phyloP scores from a whole-genome alignment of 2,329 filamentous ascomycete genomes.

The Aureobasidium namibiae region DNA sequence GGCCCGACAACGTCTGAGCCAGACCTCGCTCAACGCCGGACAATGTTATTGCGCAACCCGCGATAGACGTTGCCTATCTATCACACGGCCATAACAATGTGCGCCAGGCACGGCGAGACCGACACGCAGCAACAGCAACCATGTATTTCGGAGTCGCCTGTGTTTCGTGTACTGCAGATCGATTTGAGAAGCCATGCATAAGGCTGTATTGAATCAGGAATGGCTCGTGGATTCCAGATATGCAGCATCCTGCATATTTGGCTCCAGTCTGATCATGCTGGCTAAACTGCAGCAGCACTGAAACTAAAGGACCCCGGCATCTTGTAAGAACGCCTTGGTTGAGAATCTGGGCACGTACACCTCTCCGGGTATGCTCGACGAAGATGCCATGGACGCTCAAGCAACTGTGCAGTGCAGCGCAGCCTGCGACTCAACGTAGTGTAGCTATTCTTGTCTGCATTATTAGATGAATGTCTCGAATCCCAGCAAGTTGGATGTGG shows the following conservation, averaged over 20 bases:
- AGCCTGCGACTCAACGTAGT: slow-evolving; percentile 2
- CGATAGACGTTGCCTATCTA: background rate
- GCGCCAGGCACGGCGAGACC: background rate
- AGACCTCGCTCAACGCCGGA: background rate
- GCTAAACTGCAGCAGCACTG: background rate
- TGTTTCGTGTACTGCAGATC: slow-evolving; percentile 1
- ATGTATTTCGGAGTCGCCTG: background rate
- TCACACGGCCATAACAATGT: background rate
- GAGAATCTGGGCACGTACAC: background rate
- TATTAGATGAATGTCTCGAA: background rate
- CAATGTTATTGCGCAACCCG: background rate
- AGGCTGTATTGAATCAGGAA: background rate
- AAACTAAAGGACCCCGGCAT: background rate
- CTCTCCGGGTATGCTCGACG: background rate
- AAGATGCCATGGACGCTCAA: background rate
- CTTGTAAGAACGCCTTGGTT: background rate
- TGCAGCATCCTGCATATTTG: slow-evolving; percentile 8
- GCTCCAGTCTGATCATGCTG: slow-evolving; percentile 5
- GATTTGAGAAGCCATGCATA: slow-evolving; percentile 13
- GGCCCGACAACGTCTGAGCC: slow-evolving; percentile 13
- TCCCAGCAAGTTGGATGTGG: background rate
- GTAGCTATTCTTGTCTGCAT: slow-evolving; percentile 4
- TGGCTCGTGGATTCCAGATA: slow-evolving; percentile 3
- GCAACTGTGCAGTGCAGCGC: slow-evolving; percentile 7
- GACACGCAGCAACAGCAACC: background rate